These are phyloP conservation scores for Fusarium goolgardi DNA, from an alignment of 2,329 filamentous ascomycete species.

Conservation along the genomic window DNA sequence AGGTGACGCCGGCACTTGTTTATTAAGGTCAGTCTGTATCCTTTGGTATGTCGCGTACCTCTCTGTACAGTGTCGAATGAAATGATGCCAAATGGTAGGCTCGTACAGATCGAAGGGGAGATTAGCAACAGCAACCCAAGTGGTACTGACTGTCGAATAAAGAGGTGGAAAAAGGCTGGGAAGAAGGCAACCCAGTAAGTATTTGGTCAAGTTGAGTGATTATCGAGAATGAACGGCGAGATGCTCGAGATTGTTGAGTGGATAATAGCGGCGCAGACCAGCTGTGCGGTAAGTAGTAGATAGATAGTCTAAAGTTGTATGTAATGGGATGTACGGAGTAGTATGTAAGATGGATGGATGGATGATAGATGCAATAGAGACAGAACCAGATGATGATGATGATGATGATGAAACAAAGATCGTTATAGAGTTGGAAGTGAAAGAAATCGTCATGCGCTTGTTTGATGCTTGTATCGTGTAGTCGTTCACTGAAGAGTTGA, in stretches of 20 bases:
- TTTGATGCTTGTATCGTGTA: slow-evolving; percentile 45
- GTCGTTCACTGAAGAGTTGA: slow-evolving; percentile 41
- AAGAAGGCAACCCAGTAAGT: slow-evolving; percentile 11
- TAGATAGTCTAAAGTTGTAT: slow-evolving; percentile 36
- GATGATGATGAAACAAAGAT: slow-evolving; percentile 27
- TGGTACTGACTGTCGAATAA: slow-evolving; percentile 16
- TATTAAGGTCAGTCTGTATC: slow-evolving; percentile 34
- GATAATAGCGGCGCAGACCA: slow-evolving; percentile 46
- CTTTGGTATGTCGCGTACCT: slow-evolving; percentile 31
- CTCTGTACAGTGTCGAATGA: slow-evolving; percentile 19
- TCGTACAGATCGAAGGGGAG: slow-evolving; percentile 25
- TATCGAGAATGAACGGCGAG: slow-evolving; percentile 34
- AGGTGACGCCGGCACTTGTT: slow-evolving; percentile 39
- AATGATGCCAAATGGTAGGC: slow-evolving; percentile 29
- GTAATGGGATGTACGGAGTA: slow-evolving; percentile 10
- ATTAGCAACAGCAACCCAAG: slow-evolving; percentile 24
- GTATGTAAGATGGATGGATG: slow-evolving; percentile 15
- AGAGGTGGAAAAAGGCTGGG: neutral
- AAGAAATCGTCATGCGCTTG: slow-evolving; percentile 41
- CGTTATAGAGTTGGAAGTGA: slow-evolving; percentile 32
- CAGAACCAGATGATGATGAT: slow-evolving; percentile 11
- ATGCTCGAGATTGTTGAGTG: slow-evolving; percentile 34
- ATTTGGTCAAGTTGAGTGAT: slow-evolving; percentile 17
- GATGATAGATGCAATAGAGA: slow-evolving; percentile 14
- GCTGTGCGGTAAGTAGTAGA: slow-evolving; percentile 37